Conservation (phyloP, 2,329 filamentous ascomycete species). For the Periconia macrospinosa region DNA sequence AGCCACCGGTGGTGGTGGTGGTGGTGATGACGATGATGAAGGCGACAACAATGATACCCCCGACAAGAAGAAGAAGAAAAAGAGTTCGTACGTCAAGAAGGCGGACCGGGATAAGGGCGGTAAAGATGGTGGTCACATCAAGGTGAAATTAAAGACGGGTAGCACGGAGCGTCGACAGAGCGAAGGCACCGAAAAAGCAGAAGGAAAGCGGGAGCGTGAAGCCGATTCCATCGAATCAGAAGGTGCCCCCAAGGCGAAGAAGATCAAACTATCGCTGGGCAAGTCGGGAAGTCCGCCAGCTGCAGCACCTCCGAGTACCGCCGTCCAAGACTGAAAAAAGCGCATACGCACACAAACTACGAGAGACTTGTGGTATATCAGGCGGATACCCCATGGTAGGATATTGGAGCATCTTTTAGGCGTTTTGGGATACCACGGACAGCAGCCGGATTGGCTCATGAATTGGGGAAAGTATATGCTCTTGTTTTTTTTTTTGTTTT, state of each 20-base stretch:
- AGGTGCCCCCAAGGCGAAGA: slow-evolving; percentile 39
- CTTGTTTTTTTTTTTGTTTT: background rate
- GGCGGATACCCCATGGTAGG: too few species aligned
- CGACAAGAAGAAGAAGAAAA: slow-evolving; percentile 55
- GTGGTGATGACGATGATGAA: slow-evolving; percentile 32
- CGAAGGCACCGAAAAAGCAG: slow-evolving; percentile 30
- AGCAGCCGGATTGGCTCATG: background rate
- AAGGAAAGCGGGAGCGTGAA: slow-evolving; percentile 40
- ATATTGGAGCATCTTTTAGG: background rate
- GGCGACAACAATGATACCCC: slow-evolving; percentile 48
- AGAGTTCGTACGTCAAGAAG: slow-evolving; percentile 46
- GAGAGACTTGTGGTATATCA: too few species aligned
- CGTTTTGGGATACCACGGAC: background rate
- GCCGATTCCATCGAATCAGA: slow-evolving; percentile 32
- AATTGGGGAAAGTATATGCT: background rate
- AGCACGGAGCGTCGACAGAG: slow-evolving; percentile 30
- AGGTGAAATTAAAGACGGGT: slow-evolving; percentile 39
- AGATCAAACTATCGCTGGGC: slow-evolving; percentile 38
- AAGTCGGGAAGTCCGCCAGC: slow-evolving; percentile 14
- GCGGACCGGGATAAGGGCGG: slow-evolving; percentile 38
- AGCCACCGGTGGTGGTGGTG: slow-evolving; percentile 25
- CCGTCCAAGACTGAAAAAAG: background rate
- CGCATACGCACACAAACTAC: background rate
- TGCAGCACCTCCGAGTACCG: background rate
- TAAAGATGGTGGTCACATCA: slow-evolving; percentile 23